phyloP scores from a whole-genome alignment of 2,329 filamentous ascomycete species.

The Cladosporium colombiae region DNA sequence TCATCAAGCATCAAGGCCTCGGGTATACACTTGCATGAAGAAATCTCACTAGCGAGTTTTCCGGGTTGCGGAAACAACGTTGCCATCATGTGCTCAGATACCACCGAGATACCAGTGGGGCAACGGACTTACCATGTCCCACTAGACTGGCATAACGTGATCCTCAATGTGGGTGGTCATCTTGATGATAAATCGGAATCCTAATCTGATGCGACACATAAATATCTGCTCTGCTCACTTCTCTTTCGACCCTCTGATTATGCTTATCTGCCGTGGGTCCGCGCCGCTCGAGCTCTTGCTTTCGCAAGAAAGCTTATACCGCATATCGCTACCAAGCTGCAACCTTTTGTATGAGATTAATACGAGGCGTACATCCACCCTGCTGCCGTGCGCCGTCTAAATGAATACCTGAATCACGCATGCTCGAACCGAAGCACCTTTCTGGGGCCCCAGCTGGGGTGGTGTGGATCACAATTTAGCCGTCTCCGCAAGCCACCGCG shows the following conservation, averaged over 20 bases:
- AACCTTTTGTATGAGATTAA: neutral
- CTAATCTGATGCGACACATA: neutral
- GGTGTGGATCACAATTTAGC: slow-evolving; percentile 13
- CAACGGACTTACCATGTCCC: neutral
- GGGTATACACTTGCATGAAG: neutral
- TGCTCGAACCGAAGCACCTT: neutral
- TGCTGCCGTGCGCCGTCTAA: neutral
- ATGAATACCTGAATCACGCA: neutral
- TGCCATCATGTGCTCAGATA: neutral
- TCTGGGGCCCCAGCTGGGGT: slow-evolving; percentile 11
- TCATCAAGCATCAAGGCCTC: neutral
- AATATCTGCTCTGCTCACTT: neutral
- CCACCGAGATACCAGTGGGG: neutral
- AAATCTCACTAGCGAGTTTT: neutral
- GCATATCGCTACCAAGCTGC: neutral
- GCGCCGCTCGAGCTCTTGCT: neutral
- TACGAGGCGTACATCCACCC: slow-evolving; percentile 7
- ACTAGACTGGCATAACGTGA: neutral
- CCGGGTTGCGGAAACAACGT: neutral
- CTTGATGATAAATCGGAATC: neutral
- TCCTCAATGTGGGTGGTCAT: neutral
- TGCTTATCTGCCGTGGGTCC: neutral
- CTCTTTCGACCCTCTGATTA: neutral
- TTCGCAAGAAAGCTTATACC: neutral
- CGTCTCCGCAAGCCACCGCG: slow-evolving; percentile 6